Evolutionary conservation across 2,329 filamentous ascomycete species (phyloP).

Genomic region (Blumeria hordei): DNA sequence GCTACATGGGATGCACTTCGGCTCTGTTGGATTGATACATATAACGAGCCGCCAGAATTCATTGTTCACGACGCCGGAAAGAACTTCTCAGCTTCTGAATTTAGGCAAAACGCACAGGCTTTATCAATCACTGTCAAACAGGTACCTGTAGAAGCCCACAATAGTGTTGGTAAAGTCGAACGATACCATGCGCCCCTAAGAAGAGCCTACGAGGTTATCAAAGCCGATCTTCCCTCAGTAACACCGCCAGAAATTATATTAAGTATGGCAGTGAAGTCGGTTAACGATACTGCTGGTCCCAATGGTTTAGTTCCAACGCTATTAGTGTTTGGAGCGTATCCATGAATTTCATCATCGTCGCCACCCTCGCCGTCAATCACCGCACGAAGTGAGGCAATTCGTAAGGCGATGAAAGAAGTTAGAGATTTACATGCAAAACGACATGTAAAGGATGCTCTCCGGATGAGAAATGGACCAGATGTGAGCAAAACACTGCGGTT

Average conservation of each 20-base stretch:
- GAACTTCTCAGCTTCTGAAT: constrained; percentile 3
- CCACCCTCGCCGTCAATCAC: neutral
- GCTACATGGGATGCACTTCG: constrained; percentile 1
- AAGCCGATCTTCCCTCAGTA: too few species aligned
- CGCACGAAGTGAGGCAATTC: neutral
- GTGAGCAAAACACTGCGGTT: neutral
- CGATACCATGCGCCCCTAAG: neutral
- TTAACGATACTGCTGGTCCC: neutral
- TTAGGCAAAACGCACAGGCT: neutral
- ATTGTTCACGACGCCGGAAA: constrained; percentile 1
- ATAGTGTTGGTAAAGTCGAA: constrained; percentile 1
- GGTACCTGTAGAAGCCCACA: constrained; percentile 1
- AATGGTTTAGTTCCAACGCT: neutral
- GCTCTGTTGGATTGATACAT: constrained; percentile 3
- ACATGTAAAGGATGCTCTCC: constrained; percentile 1
- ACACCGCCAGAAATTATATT: neutral
- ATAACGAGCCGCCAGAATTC: constrained; percentile 1
- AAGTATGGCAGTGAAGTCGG: neutral
- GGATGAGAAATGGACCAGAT: constrained; percentile 1
- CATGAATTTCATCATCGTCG: neutral
- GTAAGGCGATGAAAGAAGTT: constrained; percentile 3
- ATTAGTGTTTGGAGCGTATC: neutral
- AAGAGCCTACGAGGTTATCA: neutral
- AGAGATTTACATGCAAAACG: neutral
- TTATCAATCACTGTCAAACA: neutral